phyloP scores from a whole-genome alignment of 495 filamentous ascomycete species.

The Penicillium arizonense region DNA sequence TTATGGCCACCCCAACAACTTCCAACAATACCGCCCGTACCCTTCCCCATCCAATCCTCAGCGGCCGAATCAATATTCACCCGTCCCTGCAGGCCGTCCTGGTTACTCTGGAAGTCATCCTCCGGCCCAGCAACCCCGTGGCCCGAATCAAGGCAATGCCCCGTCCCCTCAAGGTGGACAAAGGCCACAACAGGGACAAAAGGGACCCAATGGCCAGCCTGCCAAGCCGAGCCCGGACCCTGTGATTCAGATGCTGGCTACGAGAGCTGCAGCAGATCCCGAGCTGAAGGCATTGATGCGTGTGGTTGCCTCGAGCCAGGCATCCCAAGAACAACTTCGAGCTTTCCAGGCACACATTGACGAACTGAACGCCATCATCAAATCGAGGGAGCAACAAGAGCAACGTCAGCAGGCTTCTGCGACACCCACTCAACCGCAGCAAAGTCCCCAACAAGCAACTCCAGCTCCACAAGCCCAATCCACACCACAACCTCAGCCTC shows the following conservation, averaged over 20 bases:
- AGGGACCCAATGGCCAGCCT: conserved; percentile 36
- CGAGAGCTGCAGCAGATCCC: conserved; percentile 79
- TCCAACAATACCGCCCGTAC: conserved; percentile 49
- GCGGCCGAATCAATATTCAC: conserved; percentile 29
- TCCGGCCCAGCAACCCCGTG: conserved; percentile 30
- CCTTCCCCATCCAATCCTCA: conserved; percentile 43
- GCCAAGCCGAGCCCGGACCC: conserved; percentile 71
- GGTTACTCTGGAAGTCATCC: conserved; percentile 31
- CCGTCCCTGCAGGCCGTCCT: conserved; percentile 27
- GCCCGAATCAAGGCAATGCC: conserved; percentile 22
- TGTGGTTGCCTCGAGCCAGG: conserved; percentile 85
- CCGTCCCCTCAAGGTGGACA: conserved; percentile 29
- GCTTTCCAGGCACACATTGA: conserved; percentile 93
- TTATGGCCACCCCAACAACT: conserved; percentile 62
- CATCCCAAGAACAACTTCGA: conserved; percentile 73
- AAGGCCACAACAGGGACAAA: conserved; percentile 32
- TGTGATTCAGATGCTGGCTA: conserved; percentile 91
- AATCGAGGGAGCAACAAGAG: conserved; percentile 43
- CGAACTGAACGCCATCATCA: conserved; percentile 68
- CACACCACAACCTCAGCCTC: conserved; percentile 27
- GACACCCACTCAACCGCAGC: conserved; percentile 16
- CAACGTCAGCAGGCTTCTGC: conserved; percentile 26
- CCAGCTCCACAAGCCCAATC: conserved; percentile 22
- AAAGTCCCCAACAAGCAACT: conserved; percentile 2
- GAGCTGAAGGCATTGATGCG: conserved; percentile 96